Base-by-base conservation (phyloP, 495 filamentous ascomycete species). In the Xylaria flabelliformis region DNA sequence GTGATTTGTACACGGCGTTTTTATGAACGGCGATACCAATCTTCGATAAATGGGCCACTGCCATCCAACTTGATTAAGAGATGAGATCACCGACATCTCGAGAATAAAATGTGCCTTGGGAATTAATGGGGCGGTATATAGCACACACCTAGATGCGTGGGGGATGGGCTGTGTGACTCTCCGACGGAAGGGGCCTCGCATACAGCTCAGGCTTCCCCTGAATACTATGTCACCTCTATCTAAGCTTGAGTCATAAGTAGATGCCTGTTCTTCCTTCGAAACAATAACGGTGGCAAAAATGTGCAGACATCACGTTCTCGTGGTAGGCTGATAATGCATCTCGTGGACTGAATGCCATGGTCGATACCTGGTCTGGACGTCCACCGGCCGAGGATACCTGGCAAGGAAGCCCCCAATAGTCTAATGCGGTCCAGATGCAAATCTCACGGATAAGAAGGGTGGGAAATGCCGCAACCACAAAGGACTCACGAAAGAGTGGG, bases 381-480 rank as follows among this genome's bases (percentile, higher is more conserved):
- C 39, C n/a, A 44, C 5, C 26, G 17, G 61, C 39, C 39, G 13
- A 44, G 39, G 39, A 29, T 29, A 21, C 39, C 36, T 42, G 13
- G 55, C 55, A 59, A 36, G 32, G 5, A 59, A 36, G 17, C 26
- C 17, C 17, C 13, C n/a, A 42, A 42, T 42, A 42, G 12, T 42
- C 39, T 42, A 42, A 63, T 42, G 21, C 36, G 1, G 36, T n/a
- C 32, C 10, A 63, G 36, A 42, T 15, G 36, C 15, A 39, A n/a
- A 39, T 42, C 59, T 63, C 59, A 42, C n/a, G 15, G 36, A 42
- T 63, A 59, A 42, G 9, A 21, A 39, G 21, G 8, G 21, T 9
- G 46, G 39, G 36, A 51, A 66, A 67, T 67, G 29, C 32, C 64
- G 41, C 46, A 46, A n/a, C 12, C 39, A n/a, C 15, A 19, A 50